Conservation (phyloP, 75 land plant genomes). For the Picea glauca region DNA sequence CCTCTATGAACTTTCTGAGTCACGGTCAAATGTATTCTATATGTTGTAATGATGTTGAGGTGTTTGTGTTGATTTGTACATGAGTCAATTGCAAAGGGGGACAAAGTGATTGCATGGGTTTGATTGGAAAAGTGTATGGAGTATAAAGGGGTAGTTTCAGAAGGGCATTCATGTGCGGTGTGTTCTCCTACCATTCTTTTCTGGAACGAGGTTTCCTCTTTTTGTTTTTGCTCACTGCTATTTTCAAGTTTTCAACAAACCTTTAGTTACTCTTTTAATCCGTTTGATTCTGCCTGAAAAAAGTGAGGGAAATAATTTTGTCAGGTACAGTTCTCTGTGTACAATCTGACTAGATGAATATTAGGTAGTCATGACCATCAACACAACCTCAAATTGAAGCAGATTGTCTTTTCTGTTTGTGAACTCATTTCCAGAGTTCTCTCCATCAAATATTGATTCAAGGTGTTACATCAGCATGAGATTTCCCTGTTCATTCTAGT, state of each 20-base stretch:
- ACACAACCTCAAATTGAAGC: not conserved
- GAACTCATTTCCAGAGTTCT: not conserved
- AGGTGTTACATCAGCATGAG: not conserved
- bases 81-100: constrained; percentile 1
- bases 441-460: not conserved
- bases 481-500: not conserved
- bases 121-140: not conserved
- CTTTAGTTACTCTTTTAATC: too few relatives aligned
- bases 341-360: not conserved
- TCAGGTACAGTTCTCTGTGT: not conserved
- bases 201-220: not conserved
- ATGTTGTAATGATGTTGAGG: not conserved
- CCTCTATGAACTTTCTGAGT: not conserved
- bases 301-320: too few relatives aligned
- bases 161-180: not conserved
- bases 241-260: too few relatives aligned
- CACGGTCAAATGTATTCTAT: not conserved
- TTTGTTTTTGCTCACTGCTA: not conserved
- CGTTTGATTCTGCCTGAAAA: too few relatives aligned
- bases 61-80: not conserved
- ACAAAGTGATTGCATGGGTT: not conserved
- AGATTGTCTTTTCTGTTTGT: not conserved
- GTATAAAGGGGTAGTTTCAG: not conserved
- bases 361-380: not conserved
- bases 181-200: not conserved